Evolutionary conservation across 2,329 filamentous ascomycete species (phyloP).

Genomic region (Hypoxylon sp.): DNA sequence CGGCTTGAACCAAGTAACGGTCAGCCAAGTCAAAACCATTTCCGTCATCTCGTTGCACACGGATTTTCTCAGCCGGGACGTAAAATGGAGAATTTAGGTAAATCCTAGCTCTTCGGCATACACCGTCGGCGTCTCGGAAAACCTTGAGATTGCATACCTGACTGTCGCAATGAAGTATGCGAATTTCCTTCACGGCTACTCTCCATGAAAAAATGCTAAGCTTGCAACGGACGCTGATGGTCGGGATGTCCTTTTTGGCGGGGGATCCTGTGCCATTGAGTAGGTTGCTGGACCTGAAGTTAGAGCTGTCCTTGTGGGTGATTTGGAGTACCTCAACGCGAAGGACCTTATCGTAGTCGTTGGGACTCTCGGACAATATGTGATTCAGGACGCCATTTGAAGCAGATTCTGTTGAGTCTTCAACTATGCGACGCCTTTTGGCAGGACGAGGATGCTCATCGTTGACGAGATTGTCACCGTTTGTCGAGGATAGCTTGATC

Average conservation of each 20-base stretch:
- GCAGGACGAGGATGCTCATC: conserved; percentile 60
- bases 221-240: conserved; percentile 61
- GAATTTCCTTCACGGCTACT: conserved; percentile 54
- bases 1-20: conserved; percentile 65
- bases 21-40: conserved; percentile 64
- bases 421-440: conserved; percentile 67
- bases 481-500: conserved; percentile 59
- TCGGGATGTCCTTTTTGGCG: conserved; percentile 55
- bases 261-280: conserved; percentile 57
- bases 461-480: conserved; percentile 57
- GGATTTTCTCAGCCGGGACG: conserved; percentile 67
- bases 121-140: conserved; percentile 64
- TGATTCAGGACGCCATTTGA: conserved; percentile 45
- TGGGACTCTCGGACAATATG: conserved; percentile 47
- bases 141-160: conserved; percentile 68
- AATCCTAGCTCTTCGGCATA: conserved; percentile 64
- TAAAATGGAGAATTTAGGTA: conserved; percentile 66
- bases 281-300: conserved; percentile 56
- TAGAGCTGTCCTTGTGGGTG: conserved; percentile 63
- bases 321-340: conserved; percentile 69
- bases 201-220: conserved; percentile 59
- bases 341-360: conserved; percentile 59
- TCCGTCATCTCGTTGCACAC: conserved; percentile 64
- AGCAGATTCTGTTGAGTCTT: conserved; percentile 56
- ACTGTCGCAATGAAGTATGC: conserved; percentile 68